Evolutionary conservation across 805 yeast species (phyloP).

Genomic region (Tetrapisispora fleetii): DNA sequence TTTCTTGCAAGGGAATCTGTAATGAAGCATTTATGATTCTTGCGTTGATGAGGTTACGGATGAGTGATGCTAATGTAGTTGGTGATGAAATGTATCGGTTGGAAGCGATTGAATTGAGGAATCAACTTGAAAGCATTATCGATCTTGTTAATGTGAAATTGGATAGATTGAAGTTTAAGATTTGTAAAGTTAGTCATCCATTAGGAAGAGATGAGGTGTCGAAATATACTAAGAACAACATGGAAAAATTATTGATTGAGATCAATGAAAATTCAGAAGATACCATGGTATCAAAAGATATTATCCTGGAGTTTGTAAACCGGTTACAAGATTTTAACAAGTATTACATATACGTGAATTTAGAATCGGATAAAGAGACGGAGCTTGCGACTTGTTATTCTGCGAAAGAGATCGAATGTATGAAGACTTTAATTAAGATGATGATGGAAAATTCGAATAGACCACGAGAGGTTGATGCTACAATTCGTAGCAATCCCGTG

Average conservation of each 20-base stretch:
- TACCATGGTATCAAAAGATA: neutral
- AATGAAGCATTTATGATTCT: slow-evolving; percentile 17
- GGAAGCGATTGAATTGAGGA: neutral
- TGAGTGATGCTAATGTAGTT: neutral
- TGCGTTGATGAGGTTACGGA: slow-evolving; percentile 11
- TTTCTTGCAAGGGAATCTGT: slow-evolving; percentile 18
- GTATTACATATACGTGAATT: slow-evolving; percentile 22
- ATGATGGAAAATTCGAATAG: slow-evolving; percentile 3
- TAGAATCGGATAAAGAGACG: slow-evolving; percentile 16
- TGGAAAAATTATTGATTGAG: neutral
- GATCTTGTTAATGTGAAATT: slow-evolving; percentile 17
- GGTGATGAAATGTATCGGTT: neutral
- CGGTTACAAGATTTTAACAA: slow-evolving; percentile 10
- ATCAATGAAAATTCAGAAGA: neutral
- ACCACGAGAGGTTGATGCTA: neutral
- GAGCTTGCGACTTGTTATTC: slow-evolving; percentile 23
- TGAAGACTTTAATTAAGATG: slow-evolving; percentile 21
- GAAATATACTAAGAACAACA: neutral
- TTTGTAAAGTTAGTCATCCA: slow-evolving; percentile 15
- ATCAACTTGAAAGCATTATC: slow-evolving; percentile 2
- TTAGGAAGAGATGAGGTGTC: slow-evolving; percentile 15
- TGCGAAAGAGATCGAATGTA: slow-evolving; percentile 20
- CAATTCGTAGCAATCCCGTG: neutral
- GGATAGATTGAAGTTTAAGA: slow-evolving; percentile 14
- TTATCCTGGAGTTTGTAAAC: neutral